These are phyloP conservation scores for Tolypocladium ophioglossoides DNA, from an alignment of 2,329 filamentous ascomycete species.

Conservation along the genomic window DNA sequence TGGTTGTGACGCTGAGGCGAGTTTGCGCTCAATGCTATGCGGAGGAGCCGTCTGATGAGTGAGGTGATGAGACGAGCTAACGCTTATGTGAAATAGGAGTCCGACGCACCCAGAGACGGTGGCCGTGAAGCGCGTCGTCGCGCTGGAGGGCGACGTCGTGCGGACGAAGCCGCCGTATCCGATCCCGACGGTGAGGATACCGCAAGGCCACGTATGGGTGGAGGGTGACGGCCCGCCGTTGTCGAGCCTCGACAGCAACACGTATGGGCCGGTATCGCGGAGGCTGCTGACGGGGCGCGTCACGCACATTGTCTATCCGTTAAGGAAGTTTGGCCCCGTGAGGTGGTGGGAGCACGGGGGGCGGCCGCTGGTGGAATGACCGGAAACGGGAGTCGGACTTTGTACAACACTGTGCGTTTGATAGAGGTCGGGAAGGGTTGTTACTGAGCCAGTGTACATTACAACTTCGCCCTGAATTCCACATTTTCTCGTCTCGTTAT, in stretches of 20 bases:
- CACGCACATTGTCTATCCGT: constrained; percentile 62
- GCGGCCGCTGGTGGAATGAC: constrained; percentile 7
- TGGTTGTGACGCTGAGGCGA: constrained; percentile 63
- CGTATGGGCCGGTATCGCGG: constrained; percentile 74
- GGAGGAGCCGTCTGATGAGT: not conserved
- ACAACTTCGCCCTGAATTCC: not conserved
- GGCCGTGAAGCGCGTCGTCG: constrained; percentile 76
- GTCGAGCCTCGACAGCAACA: constrained; percentile 73
- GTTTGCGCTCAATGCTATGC: constrained; percentile 7
- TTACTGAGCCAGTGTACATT: not conserved
- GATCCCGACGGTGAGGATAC: constrained; percentile 49
- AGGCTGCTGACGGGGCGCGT: constrained; percentile 67
- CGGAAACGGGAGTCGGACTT: too few relatives aligned
- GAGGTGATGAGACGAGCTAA: not conserved
- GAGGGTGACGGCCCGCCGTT: constrained; percentile 74
- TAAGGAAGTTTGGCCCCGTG: constrained; percentile 44
- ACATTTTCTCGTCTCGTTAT: too few relatives aligned
- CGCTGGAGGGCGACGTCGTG: constrained; percentile 68
- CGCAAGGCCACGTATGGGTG: constrained; percentile 83
- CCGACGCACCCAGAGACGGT: constrained; percentile 59
- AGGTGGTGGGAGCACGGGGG: constrained; percentile 43
- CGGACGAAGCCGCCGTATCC: constrained; percentile 53
- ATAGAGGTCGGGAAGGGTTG: not conserved
- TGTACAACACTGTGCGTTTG: not conserved
- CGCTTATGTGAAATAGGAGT: constrained; percentile 38